Base-by-base conservation (phyloP, 495 filamentous ascomycete species). In the Lineolata rhizophorae region DNA sequence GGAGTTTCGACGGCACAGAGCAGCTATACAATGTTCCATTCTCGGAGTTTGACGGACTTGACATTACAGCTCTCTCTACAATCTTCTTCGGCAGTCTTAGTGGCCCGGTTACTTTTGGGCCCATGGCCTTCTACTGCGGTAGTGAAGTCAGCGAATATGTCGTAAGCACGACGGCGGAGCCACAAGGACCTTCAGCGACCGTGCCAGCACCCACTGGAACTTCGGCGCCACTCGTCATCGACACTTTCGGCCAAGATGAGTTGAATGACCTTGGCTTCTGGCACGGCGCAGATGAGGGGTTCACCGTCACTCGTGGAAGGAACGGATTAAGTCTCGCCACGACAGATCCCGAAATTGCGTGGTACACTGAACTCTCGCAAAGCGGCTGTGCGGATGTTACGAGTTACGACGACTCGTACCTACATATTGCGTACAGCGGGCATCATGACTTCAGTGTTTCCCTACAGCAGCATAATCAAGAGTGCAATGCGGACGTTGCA, bases 351-450 rank as follows among this genome's bases (percentile, higher is more conserved):
- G 76, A 83, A 44, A 57, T 72, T 20, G 61, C 60, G 32, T 83
- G 61, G 59, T 67, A 77, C 45, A 73, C 72, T 2, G 71, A 78
- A 43, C 48, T 83, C 26, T 51, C 62, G 0, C 50, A 44, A 19
- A 51, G 50, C 15, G 22, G 22, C 6, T 83, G 76, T 51, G 60
- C 57, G 33, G 70, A 78, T 44, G 49, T 81, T 33, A 48, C 53
- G 6, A 36, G 57, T 2, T 76, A 69, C 48, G 54, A 64, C 25
- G 54, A 52, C 9, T 52, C 57, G 12, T 77, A 73, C 48, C 54
- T 83, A n/a, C 76, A 81, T 51, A 62, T 82, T 32, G 61, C 63
- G 10, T 80, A 75, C 49, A 59, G 57, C 5, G 76, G 76, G 3
- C 69, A 59, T 40, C 67, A 62, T 40, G 58, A 64, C 18, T 83